Evolutionary conservation across 73 alveolate genomes (phyloP).

Genomic region (Paramecium primaurelia): DNA sequence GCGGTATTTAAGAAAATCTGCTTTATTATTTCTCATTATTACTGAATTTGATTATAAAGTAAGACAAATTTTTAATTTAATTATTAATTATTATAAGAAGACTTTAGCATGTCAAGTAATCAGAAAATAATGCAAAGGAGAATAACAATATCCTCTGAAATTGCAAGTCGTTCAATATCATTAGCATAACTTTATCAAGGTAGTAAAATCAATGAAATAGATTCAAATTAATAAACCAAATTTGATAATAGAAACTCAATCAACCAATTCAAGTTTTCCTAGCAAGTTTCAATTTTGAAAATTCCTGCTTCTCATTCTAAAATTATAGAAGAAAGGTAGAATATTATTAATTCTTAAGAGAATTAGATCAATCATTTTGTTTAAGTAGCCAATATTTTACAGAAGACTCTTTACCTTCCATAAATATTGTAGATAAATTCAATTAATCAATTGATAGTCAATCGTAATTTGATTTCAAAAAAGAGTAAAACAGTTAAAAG

Average conservation of each 20-base stretch:
- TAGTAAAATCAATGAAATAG: background rate
- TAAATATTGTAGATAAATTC: background rate
- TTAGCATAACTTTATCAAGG: background rate
- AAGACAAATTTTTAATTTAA: background rate
- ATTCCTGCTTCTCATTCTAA: background rate
- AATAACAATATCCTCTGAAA: background rate
- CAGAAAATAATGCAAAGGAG: background rate
- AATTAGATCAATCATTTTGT: background rate
- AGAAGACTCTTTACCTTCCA: background rate
- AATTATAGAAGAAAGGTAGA: background rate
- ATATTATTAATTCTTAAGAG: background rate
- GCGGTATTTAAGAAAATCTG: background rate
- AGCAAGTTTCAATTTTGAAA: background rate
- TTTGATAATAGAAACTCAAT: background rate
- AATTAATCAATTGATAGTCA: background rate
- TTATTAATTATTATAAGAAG: background rate
- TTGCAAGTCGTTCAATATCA: background rate
- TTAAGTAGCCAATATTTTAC: background rate
- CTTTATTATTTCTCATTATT: background rate
- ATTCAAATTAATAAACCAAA: background rate
- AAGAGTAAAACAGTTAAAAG: background rate
- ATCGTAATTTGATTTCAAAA: background rate
- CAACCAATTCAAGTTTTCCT: background rate
- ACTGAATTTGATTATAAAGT: background rate
- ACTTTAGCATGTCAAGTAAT: background rate